Percentiles rank a stretch among this genome's conserved stretches.
These are phyloP conservation scores for Garcia nutans DNA, from an alignment of 345 rosid genomes.

Conservation along the genomic window DNA sequence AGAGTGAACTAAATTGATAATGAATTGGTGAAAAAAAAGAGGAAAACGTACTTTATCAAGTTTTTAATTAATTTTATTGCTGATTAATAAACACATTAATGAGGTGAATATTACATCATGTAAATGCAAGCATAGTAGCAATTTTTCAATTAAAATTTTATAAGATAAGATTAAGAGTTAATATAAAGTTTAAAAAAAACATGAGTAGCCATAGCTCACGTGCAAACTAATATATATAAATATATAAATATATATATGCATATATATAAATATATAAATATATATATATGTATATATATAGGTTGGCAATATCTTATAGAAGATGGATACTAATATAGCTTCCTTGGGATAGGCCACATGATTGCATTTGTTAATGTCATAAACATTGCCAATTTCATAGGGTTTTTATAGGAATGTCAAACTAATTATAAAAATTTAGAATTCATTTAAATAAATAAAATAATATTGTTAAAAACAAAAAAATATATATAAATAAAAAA, in stretches of 20 bases:
- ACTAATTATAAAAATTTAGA: constrained; percentile 1
- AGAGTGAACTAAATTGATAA: too few species aligned
- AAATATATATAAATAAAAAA: background rate
- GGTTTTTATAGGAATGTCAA: constrained; percentile 22
- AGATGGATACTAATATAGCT: constrained; percentile 11
- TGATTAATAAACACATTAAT: background rate
- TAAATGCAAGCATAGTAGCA: constrained; percentile 24
- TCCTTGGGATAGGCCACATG: background rate
- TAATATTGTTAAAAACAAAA: too few species aligned
- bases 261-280: too few species aligned
- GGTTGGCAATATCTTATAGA: constrained; percentile 18
- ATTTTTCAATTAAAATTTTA: background rate
- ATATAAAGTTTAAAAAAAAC: background rate
- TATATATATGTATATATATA: too few species aligned
- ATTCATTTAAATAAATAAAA: too few species aligned
- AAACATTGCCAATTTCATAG: background rate
- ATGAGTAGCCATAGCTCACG: constrained; percentile 27
- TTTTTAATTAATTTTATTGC: too few species aligned
- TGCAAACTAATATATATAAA: constrained; percentile 15
- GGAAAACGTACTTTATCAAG: too few species aligned
- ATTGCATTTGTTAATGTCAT: background rate
- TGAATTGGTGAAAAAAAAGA: too few species aligned
- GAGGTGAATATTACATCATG: constrained; percentile 37
- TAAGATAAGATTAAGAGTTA: background rate
- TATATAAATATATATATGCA: too few species aligned